Base-by-base conservation (phyloP, 371 early-diverging fungal genomes). In the Mortierella sp. region DNA sequence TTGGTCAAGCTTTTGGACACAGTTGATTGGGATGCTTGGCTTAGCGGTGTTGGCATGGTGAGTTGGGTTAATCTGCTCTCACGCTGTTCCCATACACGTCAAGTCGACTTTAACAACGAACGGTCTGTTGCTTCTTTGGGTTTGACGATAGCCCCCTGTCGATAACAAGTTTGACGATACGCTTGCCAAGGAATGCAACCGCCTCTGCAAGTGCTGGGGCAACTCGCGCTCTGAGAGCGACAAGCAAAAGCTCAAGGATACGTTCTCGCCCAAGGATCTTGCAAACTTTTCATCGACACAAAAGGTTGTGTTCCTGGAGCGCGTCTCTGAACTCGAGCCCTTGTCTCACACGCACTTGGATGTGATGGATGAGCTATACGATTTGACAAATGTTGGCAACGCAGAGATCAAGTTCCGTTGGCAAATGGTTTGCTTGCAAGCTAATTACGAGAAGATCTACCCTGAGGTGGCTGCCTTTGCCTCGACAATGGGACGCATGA, bases 401-500 rank as follows among this genome's bases (percentile, higher is more conserved):
- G 84, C 88, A 52, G 98, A 98, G 84, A 86, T 97, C 61, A 84
- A 90, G 34, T 92, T 94, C 83, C 84, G 93, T 51, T 98, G 96
- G 96, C 91, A 93, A 48, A 81, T 85, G 71, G 63, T 96, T 31
- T 93, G 94, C 71, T 83, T 98, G 21, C 83, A 85, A 78, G 84
- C 94, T 26, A 82, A 86, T 57, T 92, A 94, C 65, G 89, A 92
- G 78, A 82, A 86, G 31, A 89, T 95, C 50, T 92, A 90, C 63
- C 89, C 90, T 16, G 79, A 86, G 2, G 93, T 94, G 0, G 89
- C 89, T 12, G 82, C 83, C 21, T 96, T 98, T 76, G 82, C 96
- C 9, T 88, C 87, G 4, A 83, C 89, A 58, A 95, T 96, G 80
- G 98, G 98, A 14, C 85, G 98, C 50, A 98, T 97, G 98, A 98